Percentiles rank a stretch among this genome's conserved stretches.
These are phyloP conservation scores for Neurospora sp. DNA, from an alignment of 495 filamentous ascomycete species.

Conservation along the genomic window DNA sequence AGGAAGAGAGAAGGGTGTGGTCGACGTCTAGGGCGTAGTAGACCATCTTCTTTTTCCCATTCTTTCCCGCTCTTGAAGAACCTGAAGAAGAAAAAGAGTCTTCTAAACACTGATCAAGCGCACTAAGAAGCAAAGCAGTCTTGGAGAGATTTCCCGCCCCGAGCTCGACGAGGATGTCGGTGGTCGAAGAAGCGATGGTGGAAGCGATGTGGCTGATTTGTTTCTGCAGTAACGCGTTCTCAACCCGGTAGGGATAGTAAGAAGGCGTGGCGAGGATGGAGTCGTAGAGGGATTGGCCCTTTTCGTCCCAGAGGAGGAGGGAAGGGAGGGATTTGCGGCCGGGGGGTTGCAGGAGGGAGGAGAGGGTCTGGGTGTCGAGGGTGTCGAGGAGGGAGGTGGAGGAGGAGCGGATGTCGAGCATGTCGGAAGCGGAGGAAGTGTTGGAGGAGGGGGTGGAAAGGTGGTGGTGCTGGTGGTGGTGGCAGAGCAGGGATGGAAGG, in stretches of 20 bases:
- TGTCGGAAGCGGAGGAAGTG: not conserved
- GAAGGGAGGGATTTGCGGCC: constrained; percentile 1
- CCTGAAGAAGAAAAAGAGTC: too few relatives aligned
- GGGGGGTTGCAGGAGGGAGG: not conserved
- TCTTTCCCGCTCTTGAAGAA: not conserved
- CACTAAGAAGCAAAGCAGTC: constrained; percentile 1
- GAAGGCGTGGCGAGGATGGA: not conserved
- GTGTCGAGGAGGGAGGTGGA: not conserved
- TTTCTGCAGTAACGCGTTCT: not conserved
- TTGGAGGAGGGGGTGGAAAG: not conserved
- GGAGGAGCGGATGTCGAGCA: constrained; percentile 10
- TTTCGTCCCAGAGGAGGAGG: constrained; percentile 10
- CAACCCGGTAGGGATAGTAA: constrained; percentile 10
- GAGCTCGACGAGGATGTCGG: constrained; percentile 8
- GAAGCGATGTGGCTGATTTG: not conserved
- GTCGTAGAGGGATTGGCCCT: constrained; percentile 9
- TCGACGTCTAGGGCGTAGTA: constrained; percentile 14
- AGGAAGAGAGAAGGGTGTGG: not conserved
- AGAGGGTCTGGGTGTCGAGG: constrained; percentile 1
- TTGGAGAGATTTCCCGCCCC: constrained; percentile 9
- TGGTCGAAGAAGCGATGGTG: constrained; percentile 1
- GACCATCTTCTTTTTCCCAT: not conserved
- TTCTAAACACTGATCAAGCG: not conserved
- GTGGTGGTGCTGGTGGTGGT: not conserved
- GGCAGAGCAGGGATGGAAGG: not conserved